Evolutionary conservation across 2,329 filamentous ascomycete genomes (phyloP).

Genomic region (Ramularia endophylla): DNA sequence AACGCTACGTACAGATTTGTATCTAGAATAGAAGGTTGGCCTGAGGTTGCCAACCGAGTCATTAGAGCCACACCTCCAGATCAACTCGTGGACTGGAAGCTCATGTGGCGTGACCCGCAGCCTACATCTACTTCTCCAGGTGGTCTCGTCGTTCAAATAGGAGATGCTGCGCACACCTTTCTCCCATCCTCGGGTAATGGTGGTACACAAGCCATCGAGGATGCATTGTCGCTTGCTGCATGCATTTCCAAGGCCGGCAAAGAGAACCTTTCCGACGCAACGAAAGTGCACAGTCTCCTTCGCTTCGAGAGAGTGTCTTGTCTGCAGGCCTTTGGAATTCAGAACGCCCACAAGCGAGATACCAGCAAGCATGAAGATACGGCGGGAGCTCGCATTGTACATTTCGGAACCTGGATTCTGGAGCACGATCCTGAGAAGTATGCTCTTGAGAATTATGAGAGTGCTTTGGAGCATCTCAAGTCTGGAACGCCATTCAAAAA

Average conservation of each 20-base stretch:
- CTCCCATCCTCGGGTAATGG: constrained; percentile 41
- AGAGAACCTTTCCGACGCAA: constrained; percentile 29
- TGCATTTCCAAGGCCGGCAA: constrained; percentile 37
- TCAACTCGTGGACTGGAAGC: constrained; percentile 44
- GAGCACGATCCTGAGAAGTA: not conserved
- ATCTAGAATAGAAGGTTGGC: not conserved
- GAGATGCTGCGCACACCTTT: constrained; percentile 41
- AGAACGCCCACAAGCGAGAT: constrained; percentile 9
- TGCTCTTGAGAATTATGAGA: not conserved
- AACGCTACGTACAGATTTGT: not conserved
- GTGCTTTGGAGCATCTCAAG: not conserved
- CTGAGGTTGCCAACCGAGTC: constrained; percentile 15
- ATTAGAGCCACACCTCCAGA: constrained; percentile 39
- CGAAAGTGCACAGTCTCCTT: constrained; percentile 29
- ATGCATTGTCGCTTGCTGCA: constrained; percentile 40
- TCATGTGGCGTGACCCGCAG: constrained; percentile 42
- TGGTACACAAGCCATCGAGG: constrained; percentile 42
- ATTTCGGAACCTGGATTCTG: too few relatives aligned
- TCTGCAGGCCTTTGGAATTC: constrained; percentile 15
- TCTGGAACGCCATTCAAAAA: not conserved
- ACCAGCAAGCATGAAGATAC: constrained; percentile 5
- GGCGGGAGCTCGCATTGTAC: not conserved
- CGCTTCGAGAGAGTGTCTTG: constrained; percentile 17
- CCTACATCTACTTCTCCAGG: constrained; percentile 39
- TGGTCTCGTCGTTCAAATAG: constrained; percentile 40